Evolutionary conservation across 148 eudicot genomes (phyloP).

Genomic region (Linanthus parryae): DNA sequence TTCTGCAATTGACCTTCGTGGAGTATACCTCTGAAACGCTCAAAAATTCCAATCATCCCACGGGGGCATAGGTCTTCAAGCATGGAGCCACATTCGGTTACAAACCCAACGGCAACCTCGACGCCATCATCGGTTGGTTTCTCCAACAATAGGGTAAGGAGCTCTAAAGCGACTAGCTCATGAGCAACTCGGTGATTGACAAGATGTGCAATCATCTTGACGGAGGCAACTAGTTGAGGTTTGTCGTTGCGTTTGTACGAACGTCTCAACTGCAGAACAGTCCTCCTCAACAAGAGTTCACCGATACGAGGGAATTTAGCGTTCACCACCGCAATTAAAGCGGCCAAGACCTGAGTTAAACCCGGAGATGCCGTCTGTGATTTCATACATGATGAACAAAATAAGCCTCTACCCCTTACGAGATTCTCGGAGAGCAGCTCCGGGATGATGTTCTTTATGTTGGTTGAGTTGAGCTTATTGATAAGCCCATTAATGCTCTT

Average conservation of each 20-base stretch:
- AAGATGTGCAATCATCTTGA: constrained; percentile 84
- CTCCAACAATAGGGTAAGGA: constrained; percentile 64
- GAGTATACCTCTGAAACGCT: constrained; percentile 86
- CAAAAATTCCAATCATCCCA: constrained; percentile 83
- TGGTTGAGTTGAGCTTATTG: constrained; percentile 77
- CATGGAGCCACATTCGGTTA: constrained; percentile 81
- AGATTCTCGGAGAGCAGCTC: constrained; percentile 77
- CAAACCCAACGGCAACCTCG: constrained; percentile 94
- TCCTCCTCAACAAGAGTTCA: constrained; percentile 71
- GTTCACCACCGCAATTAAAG: constrained; percentile 79
- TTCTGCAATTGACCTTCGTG: constrained; percentile 94
- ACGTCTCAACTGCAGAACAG: constrained; percentile 70
- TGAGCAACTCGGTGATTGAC: constrained; percentile 93
- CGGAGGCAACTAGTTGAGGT: constrained; percentile 89
- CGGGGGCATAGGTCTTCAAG: constrained; percentile 80
- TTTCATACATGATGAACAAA: constrained; percentile 87
- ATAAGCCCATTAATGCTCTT: constrained; percentile 91
- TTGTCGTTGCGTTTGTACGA: constrained; percentile 88
- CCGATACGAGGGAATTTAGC: constrained; percentile 86
- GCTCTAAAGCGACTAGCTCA: constrained; percentile 84
- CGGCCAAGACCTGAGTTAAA: constrained; percentile 83
- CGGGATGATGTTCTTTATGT: constrained; percentile 71
- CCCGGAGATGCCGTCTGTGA: constrained; percentile 94
- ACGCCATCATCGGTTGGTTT: constrained; percentile 95
- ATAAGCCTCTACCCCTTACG: constrained; percentile 80